phyloP scores from a whole-genome alignment of 2,329 filamentous ascomycete genomes.

The Tolypocladium tundrense region DNA sequence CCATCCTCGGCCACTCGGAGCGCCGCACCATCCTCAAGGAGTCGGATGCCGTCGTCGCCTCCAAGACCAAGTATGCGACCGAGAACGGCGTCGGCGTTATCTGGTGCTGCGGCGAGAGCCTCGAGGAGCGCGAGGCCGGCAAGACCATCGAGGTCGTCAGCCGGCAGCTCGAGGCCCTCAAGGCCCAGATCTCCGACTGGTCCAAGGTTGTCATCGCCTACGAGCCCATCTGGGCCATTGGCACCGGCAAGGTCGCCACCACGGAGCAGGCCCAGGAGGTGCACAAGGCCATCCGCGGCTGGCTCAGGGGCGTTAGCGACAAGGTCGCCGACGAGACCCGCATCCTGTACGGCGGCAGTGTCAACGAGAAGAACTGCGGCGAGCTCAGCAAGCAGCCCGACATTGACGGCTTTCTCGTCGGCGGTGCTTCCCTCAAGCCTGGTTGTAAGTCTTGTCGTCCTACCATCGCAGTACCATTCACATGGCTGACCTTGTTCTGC shows the following conservation, averaged over 20 bases:
- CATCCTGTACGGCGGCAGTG: slow-evolving; percentile 93
- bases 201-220: slow-evolving; percentile 92
- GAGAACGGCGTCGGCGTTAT: slow-evolving; percentile 85
- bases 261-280: slow-evolving; percentile 89
- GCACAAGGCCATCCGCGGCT: slow-evolving; percentile 82
- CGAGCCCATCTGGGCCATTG: slow-evolving; percentile 95
- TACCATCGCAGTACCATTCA: neutral
- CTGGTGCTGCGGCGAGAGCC: slow-evolving; percentile 92
- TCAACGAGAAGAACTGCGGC: slow-evolving; percentile 96
- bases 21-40: slow-evolving; percentile 84
- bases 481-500: neutral
- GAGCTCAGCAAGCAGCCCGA: slow-evolving; percentile 87
- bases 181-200: slow-evolving; percentile 74
- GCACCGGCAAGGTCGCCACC: slow-evolving; percentile 87
- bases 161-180: slow-evolving; percentile 73
- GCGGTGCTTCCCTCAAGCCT: slow-evolving; percentile 93
- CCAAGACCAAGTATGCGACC: slow-evolving; percentile 88
- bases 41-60: slow-evolving; percentile 73
- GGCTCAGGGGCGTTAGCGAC: slow-evolving; percentile 70
- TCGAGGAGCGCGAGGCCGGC: slow-evolving; percentile 80
- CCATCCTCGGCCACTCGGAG: slow-evolving; percentile 90
- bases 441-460: slow-evolving; percentile 54
- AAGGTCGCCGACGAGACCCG: slow-evolving; percentile 75
- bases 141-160: slow-evolving; percentile 83
- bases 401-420: slow-evolving; percentile 97